Conservation (phyloP, 768 basidiomycete species). For the Arthromyces matolae region DNA sequence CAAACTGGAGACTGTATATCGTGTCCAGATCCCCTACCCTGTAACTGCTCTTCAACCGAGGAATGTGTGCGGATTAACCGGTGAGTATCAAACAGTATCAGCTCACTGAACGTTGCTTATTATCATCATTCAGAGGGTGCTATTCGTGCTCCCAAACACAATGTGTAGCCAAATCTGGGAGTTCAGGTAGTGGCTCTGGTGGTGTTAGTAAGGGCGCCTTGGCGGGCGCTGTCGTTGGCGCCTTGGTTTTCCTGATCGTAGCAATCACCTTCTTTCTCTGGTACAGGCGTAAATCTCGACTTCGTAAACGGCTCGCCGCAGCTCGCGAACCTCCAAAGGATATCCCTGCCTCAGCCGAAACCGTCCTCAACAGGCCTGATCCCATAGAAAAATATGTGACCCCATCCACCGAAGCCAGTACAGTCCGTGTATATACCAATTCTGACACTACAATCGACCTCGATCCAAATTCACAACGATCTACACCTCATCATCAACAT, state of each 20-base stretch:
- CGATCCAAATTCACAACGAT: constrained; percentile 46
- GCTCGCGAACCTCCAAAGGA: constrained; percentile 48
- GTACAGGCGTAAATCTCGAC: constrained; percentile 57
- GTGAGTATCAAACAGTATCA: constrained; percentile 32
- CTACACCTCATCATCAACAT: constrained; percentile 29
- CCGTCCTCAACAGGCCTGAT: constrained; percentile 80
- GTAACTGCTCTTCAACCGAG: constrained; percentile 53
- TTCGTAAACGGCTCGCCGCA: constrained; percentile 32
- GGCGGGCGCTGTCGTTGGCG: constrained; percentile 69
- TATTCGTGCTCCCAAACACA: constrained; percentile 45
- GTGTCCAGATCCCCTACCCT: constrained; percentile 49
- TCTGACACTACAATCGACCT: constrained; percentile 55
- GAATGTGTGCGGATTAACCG: constrained; percentile 58
- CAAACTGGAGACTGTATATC: constrained; percentile 39
- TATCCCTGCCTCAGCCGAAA: constrained; percentile 68
- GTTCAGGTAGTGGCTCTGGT: constrained; percentile 25
- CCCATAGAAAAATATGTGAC: constrained; percentile 60
- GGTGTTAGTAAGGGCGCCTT: constrained; percentile 67
- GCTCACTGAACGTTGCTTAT: constrained; percentile 4
- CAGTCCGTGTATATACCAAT: constrained; percentile 46
- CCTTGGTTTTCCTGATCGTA: constrained; percentile 54
- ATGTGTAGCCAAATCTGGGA: constrained; percentile 40
- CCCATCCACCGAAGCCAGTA: constrained; percentile 32
- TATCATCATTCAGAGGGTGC: constrained; percentile 48
- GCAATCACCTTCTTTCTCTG: constrained; percentile 52